Evolutionary conservation across 108 stramenopile species (phyloP), one percentile per base, ranked within the genome.

Genomic region (Skeletonema menzelii): DNA sequence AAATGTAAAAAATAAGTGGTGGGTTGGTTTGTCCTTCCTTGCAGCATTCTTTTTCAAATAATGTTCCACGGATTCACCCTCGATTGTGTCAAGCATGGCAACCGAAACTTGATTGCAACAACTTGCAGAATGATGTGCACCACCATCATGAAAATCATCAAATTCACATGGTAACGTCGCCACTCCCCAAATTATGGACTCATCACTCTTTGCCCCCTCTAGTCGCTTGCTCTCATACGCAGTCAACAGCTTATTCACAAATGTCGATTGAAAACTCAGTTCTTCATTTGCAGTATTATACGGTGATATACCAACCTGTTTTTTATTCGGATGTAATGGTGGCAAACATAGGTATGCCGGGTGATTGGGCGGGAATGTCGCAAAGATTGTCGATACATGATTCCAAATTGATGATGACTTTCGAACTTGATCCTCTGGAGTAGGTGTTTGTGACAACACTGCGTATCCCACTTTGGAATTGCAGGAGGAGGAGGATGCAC

Each of bases 71-170:
- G 56, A 30, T 27, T 55, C 30, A 1, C 28, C 63, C 19, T 53
- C 49, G 65, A 59, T 31, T 37, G 80, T 66, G 4, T 74, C 57
- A 15, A 81, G 34, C 28, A 70, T 49, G 4, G 64, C 40, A 46
- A 81, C 69, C 22, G 68, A 56, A 49, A 72, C 73, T 26, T 73
- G 59, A 66, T 81, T 74, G 46, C 80, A 81, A 49, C 80, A 81
- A 27, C 37, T 65, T 19, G 56, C 20, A 1, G 37, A 14, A 24
- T 27, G 1, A 37, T 57, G 58, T 17, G 35, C 44, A 69, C 59
- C 26, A 19, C 22, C 35, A 19, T 20, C 10, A 22, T 8, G 22
- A 22, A 53, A 53, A 53, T 70, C 11, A 10, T 59, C 55, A 70
- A 70, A 53, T 31, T 70, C 59, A 65, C 80, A 81, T 17, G 61